phyloP scores from a whole-genome alignment of 2,329 filamentous ascomycete species.

The Botryotinia calthae region DNA sequence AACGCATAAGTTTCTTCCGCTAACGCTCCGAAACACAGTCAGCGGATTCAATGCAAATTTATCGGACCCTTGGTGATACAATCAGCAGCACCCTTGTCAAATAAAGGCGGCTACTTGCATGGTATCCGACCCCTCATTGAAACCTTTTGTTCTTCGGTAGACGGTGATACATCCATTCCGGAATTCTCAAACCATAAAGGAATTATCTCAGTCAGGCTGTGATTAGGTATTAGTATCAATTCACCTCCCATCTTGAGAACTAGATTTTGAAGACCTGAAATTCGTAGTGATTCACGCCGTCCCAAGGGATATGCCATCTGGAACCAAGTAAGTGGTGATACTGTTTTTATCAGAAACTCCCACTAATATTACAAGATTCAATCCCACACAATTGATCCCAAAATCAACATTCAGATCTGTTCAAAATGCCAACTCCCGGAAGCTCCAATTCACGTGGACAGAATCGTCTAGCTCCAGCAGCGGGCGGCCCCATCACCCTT shows the following conservation, averaged over 20 bases:
- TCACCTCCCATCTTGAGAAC: background rate
- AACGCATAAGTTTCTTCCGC: too few relatives aligned
- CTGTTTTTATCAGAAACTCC: background rate
- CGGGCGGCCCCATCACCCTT: background rate
- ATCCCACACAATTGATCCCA: accelerated
- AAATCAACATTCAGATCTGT: background rate
- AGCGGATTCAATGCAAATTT: background rate
- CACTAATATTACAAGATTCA: background rate
- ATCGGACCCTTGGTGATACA: background rate
- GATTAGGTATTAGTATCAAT: background rate
- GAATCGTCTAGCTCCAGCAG: background rate
- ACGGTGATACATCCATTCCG: background rate
- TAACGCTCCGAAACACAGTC: too few relatives aligned
- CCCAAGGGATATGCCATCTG: background rate
- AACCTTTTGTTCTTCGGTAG: background rate
- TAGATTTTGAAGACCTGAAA: background rate
- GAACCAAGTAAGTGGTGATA: background rate
- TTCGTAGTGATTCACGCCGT: background rate
- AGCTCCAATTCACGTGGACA: background rate
- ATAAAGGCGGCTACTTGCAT: background rate
- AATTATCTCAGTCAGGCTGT: background rate
- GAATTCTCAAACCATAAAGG: background rate
- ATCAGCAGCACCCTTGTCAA: background rate
- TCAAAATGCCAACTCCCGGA: background rate
- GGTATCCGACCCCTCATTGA: background rate